Conservation (phyloP, 2,329 filamentous ascomycete species). For the Aureobasidium musti region DNA sequence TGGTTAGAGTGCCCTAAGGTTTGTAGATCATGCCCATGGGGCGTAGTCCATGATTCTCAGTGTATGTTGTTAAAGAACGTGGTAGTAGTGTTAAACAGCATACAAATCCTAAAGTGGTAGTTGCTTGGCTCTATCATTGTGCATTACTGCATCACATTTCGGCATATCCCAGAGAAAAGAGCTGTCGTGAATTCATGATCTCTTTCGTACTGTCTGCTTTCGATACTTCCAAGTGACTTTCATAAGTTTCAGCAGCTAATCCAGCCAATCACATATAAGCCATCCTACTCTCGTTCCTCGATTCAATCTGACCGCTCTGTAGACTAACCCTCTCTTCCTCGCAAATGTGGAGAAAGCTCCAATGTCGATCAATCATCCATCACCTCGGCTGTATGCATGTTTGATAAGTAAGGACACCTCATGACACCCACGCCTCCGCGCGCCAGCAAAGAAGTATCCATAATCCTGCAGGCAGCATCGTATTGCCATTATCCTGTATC, state of each 20-base stretch:
- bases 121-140: no score
- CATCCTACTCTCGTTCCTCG: not conserved
- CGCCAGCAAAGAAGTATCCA: no score
- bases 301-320: not conserved
- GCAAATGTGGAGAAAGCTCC: constrained; percentile 14
- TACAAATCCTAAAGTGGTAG: not conserved
- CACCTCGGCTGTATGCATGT: constrained; percentile 25
- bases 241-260: no score
- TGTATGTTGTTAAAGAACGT: not conserved
- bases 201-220: no score
- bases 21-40: constrained; percentile 24
- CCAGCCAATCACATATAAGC: no score
- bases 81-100: not conserved
- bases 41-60: not conserved
- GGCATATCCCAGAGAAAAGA: not conserved
- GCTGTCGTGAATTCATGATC: no score
- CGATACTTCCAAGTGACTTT: no score
- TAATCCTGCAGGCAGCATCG: no score
- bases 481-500: not conserved
- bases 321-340: no score
- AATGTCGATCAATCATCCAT: not conserved
- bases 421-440: no score
- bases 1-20: constrained; percentile 3
- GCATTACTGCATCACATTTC: not conserved
- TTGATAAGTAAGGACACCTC: constrained; percentile 6